phyloP scores from a whole-genome alignment of 2,329 filamentous ascomycete species.

The Xylariaceae sp. region DNA sequence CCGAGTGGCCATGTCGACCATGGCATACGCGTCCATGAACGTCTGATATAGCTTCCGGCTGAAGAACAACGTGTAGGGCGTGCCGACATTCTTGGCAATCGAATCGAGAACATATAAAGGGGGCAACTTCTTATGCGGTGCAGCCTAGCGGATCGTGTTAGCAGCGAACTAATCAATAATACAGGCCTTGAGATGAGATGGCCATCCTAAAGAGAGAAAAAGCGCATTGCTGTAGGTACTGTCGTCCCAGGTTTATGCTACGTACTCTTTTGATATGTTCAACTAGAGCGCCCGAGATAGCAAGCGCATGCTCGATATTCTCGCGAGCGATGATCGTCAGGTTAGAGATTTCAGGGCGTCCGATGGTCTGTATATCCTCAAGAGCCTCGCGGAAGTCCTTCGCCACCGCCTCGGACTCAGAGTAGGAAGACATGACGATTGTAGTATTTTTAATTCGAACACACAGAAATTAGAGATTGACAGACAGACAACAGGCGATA shows the following conservation, averaged over 20 bases:
- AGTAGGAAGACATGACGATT: constrained; percentile 24
- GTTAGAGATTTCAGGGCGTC: constrained; percentile 93
- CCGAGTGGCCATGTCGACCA: constrained; percentile 76
- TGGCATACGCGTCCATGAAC: constrained; percentile 93
- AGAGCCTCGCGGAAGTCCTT: constrained; percentile 92
- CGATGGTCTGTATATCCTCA: constrained; percentile 85
- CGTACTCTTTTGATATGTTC: constrained; percentile 94
- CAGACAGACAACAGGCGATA: constrained; percentile 8
- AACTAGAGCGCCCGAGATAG: constrained; percentile 84
- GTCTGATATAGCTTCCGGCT: constrained; percentile 86
- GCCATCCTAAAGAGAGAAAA: background rate
- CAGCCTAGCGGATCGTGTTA: constrained; percentile 58
- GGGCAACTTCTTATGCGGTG: constrained; percentile 83
- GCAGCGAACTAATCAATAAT: constrained; percentile 25
- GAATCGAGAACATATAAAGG: constrained; percentile 98
- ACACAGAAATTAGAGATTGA: constrained; percentile 17
- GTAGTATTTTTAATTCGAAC: constrained; percentile 15
- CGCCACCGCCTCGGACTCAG: constrained; percentile 73
- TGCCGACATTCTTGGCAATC: constrained; percentile 97
- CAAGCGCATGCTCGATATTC: constrained; percentile 90
- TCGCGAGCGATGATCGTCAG: constrained; percentile 96
- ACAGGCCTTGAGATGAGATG: background rate
- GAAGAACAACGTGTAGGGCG: constrained; percentile 93
- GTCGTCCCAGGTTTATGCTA: constrained; percentile 24
- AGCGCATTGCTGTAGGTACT: background rate